A percentile compares a stretch with the other conserved stretches of the same genome.
These are phyloP conservation scores for Dictyostelium brefeldianum DNA, from an alignment of 78 protist species.

Conservation along the genomic window DNA sequence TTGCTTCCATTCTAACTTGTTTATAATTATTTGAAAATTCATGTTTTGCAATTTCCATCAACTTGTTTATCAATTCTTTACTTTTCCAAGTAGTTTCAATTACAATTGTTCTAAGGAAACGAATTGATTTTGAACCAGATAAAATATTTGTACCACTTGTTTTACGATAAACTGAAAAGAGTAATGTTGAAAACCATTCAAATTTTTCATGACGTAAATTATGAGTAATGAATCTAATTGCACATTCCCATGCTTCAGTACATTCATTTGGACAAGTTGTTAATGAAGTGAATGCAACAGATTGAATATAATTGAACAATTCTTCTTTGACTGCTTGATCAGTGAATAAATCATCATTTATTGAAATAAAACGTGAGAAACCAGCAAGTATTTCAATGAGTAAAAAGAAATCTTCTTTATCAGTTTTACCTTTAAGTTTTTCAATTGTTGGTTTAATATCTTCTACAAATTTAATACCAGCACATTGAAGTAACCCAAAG, in stretches of 20 bases:
- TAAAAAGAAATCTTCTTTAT: constrained; percentile 41
- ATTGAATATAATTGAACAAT: neutral
- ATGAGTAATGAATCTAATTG: constrained; percentile 34
- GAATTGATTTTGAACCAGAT: constrained; percentile 24
- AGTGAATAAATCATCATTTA: neutral
- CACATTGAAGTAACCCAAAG: neutral
- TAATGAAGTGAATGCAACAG: neutral
- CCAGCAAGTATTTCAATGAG: constrained; percentile 59
- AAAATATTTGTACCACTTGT: constrained; percentile 26
- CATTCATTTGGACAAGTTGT: constrained; percentile 30
- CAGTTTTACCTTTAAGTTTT: constrained; percentile 7
- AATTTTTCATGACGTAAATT: neutral
- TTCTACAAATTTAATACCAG: neutral
- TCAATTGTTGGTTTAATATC: constrained; percentile 24
- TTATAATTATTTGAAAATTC: constrained; percentile 67
- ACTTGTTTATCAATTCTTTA: neutral
- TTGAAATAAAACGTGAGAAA: constrained; percentile 21
- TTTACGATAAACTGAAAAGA: constrained; percentile 4
- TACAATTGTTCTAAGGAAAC: constrained; percentile 27
- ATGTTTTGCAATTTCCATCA: neutral
- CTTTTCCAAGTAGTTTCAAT: constrained; percentile 38
- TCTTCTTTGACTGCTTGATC: neutral
- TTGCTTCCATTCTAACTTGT: constrained; percentile 48
- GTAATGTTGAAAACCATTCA: constrained; percentile 4
- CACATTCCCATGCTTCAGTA: constrained; percentile 4